These are phyloP conservation scores for Grigorovia transvaalensis DNA, from an alignment of 805 yeast genomes.

Conservation along the genomic window DNA sequence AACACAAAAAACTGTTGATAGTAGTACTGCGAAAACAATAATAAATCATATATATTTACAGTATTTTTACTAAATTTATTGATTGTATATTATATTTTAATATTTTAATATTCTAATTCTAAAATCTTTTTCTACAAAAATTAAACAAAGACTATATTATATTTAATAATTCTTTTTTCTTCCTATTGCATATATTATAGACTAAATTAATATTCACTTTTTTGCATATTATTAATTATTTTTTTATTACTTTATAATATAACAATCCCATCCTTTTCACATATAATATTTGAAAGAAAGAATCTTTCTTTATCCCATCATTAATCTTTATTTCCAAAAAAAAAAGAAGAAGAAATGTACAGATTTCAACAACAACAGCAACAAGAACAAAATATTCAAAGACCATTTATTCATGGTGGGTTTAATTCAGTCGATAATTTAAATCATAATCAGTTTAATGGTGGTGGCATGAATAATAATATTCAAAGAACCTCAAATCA, in stretches of 20 bases:
- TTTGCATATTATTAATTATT: neutral
- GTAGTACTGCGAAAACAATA: neutral
- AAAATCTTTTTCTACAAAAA: too few relatives aligned
- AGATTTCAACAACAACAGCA: slow-evolving; percentile 2
- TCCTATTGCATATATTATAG: neutral
- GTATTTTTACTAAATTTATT: too few relatives aligned
- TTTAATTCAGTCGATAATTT: slow-evolving; percentile 2
- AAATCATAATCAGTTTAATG: neutral
- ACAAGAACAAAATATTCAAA: neutral
- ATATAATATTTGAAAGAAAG: neutral
- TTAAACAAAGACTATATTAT: neutral
- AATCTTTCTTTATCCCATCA: neutral
- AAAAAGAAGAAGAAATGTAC: neutral
- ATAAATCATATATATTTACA: too few relatives aligned
- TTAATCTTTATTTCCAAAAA: too few relatives aligned
- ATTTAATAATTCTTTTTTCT: too few relatives aligned
- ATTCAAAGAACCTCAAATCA: slow-evolving; percentile 3
- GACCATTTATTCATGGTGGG: neutral
- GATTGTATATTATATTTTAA: too few relatives aligned
- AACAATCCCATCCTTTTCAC: neutral
- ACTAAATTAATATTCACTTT: neutral
- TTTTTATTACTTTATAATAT: neutral
- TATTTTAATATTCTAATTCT: neutral
- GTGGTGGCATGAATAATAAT: neutral
- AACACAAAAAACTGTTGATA: neutral